Conservation (phyloP, 208 protist species). For the Leishmania tropica region DNA sequence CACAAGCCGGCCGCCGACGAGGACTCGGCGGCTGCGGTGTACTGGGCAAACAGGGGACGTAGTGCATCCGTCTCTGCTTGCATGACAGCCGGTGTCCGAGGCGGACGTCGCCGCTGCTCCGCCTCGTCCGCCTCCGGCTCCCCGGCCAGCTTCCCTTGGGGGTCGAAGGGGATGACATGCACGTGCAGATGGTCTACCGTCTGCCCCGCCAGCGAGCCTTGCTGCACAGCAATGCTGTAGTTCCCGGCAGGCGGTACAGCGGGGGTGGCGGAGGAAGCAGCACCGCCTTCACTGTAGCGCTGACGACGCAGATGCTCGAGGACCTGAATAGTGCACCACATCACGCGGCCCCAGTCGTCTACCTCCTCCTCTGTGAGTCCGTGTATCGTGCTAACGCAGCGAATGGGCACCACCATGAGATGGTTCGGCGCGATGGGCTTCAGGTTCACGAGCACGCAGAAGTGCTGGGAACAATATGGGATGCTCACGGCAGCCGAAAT, state of each 20-base stretch:
- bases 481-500: conserved; percentile 49
- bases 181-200: conserved; percentile 85
- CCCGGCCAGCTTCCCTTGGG: conserved; percentile 57
- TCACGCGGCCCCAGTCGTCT: conserved; percentile 68
- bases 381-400: conserved; percentile 72
- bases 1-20: neutral
- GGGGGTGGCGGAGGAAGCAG: neutral
- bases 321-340: conserved; percentile 67
- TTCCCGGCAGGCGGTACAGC: conserved; percentile 11
- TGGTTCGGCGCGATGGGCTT: conserved; percentile 83
- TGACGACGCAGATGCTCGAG: conserved; percentile 39
- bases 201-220: conserved; percentile 72
- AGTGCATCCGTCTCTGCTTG: conserved; percentile 53
- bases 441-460: conserved; percentile 82
- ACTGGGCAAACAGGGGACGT: conserved; percentile 40
- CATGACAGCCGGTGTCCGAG: conserved; percentile 62
- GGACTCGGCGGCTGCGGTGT: conserved; percentile 10
- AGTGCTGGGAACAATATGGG: conserved; percentile 60
- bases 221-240: conserved; percentile 84
- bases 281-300: neutral
- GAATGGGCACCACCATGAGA: conserved; percentile 83
- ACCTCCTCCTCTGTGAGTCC: conserved; percentile 70
- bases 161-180: conserved; percentile 86
- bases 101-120: conserved; percentile 49
- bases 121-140: conserved; percentile 72